Evolutionary conservation across 1,139 yeast species (phyloP).

Genomic region (Yamadazyma epiphylla): DNA sequence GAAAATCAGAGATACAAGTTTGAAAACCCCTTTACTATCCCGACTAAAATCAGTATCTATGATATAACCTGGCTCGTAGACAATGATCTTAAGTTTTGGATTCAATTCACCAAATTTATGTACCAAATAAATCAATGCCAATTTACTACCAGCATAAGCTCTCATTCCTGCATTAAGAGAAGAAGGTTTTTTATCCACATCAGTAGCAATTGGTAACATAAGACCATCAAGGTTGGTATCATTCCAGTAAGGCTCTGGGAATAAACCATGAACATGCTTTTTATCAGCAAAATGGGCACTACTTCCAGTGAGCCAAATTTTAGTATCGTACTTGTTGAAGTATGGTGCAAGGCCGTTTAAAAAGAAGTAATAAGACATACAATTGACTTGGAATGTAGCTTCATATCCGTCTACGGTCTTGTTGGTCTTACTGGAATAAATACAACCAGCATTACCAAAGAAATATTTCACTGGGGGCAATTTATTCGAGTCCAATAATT

Average conservation of each 20-base stretch:
- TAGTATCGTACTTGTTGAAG: not conserved
- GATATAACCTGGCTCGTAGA: slow-evolving; percentile 7
- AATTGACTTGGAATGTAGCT: slow-evolving; percentile 5
- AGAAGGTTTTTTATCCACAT: slow-evolving; percentile 1
- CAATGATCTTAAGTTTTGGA: slow-evolving; percentile 4
- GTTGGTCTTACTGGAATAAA: slow-evolving; percentile 1
- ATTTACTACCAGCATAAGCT: slow-evolving; percentile 6
- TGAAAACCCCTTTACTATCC: slow-evolving; percentile 1
- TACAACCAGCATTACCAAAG: slow-evolving; percentile 5
- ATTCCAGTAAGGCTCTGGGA: slow-evolving; percentile 7
- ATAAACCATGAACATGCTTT: slow-evolving; percentile 3
- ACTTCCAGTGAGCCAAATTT: slow-evolving; percentile 5
- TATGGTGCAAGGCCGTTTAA: not conserved
- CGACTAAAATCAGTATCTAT: slow-evolving; percentile 2
- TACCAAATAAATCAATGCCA: slow-evolving; percentile 6
- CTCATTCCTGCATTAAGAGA: slow-evolving; percentile 3
- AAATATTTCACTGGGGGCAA: slow-evolving; percentile 6
- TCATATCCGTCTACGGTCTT: slow-evolving; percentile 6
- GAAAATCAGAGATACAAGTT: not conserved
- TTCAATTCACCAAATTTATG: slow-evolving; percentile 5
- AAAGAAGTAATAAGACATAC: slow-evolving; percentile 3
- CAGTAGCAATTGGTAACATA: slow-evolving; percentile 2
- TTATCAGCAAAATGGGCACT: slow-evolving; percentile 7
- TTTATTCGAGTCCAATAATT: slow-evolving; percentile 1
- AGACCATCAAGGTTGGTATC: slow-evolving; percentile 4